Evolutionary conservation across 2,329 filamentous ascomycete genomes (phyloP).

Genomic region (Thielaviopsis populi): DNA sequence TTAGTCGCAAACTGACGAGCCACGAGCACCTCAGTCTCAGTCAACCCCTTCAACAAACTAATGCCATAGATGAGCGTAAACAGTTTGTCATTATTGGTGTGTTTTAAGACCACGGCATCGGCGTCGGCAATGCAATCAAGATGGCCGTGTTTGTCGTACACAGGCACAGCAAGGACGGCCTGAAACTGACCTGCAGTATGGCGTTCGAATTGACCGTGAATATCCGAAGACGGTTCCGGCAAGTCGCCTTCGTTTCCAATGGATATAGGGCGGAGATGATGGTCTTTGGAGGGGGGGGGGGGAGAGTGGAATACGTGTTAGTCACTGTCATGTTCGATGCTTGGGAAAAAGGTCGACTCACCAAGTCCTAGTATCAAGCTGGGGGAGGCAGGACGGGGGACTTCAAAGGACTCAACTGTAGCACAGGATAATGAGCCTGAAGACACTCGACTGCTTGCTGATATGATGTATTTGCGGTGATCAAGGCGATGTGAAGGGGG

Average conservation of each 20-base stretch:
- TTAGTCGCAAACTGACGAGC: neutral
- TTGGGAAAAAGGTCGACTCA: neutral
- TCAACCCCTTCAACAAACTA: slow-evolving; percentile 10
- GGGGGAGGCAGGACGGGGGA: slow-evolving; percentile 11
- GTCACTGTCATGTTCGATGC: neutral
- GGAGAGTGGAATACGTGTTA: neutral
- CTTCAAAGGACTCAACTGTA: slow-evolving; percentile 1
- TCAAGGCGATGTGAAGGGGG: slow-evolving; percentile 2
- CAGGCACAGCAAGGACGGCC: slow-evolving; percentile 15
- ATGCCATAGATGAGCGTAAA: slow-evolving; percentile 15
- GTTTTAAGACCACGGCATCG: slow-evolving; percentile 10
- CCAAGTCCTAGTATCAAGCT: slow-evolving; percentile 14
- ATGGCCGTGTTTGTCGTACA: slow-evolving; percentile 14
- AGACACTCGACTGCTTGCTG: slow-evolving; percentile 2
- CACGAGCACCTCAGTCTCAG: neutral
- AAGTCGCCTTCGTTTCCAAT: slow-evolving; percentile 6
- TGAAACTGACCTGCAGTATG: slow-evolving; percentile 17
- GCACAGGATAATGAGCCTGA: slow-evolving; percentile 3
- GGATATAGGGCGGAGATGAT: slow-evolving; percentile 8
- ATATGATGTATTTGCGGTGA: slow-evolving; percentile 7
- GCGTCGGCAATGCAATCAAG: slow-evolving; percentile 10
- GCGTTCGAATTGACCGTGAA: slow-evolving; percentile 4
- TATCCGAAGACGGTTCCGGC: slow-evolving; percentile 2
- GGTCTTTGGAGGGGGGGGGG: neutral
- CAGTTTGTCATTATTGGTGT: slow-evolving; percentile 7